A percentile compares a stretch with the other conserved stretches of the same genome.
These are phyloP conservation scores for Bisporella sp. DNA, from an alignment of 2,329 filamentous ascomycete species.

Conservation along the genomic window DNA sequence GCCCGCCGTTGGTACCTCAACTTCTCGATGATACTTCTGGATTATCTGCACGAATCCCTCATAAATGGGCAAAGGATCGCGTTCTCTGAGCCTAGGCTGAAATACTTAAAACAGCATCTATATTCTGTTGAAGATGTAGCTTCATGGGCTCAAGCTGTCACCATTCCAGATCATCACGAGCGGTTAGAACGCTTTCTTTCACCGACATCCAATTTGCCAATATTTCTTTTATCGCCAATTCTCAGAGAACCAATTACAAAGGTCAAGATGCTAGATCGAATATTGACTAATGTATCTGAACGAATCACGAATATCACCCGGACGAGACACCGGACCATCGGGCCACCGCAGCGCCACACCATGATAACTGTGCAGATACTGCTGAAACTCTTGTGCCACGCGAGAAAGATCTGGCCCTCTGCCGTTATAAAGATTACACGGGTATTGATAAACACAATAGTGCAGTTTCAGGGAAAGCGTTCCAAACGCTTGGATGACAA, in stretches of 20 bases:
- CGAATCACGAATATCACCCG: no score
- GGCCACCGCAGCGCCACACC: no score
- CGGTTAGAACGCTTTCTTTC: constrained; percentile 19
- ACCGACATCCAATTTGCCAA: constrained; percentile 8
- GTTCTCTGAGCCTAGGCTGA: no score
- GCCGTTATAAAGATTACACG: constrained; percentile 19
- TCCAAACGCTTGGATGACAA: no score
- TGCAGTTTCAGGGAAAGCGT: no score
- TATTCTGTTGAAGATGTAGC: constrained; percentile 17
- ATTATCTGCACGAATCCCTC: no score
- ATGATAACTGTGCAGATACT: no score
- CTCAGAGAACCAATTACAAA: constrained; percentile 15
- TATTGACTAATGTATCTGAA: constrained; percentile 1
- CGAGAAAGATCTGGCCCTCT: constrained; percentile 21
- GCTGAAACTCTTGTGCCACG: constrained; percentile 18
- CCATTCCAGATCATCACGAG: constrained; percentile 11
- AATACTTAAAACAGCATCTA: background rate
- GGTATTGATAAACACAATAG: constrained; percentile 3
- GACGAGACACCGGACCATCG: no score
- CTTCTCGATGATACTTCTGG: no score
- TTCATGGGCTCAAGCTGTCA: constrained; percentile 23
- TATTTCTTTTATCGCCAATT: constrained; percentile 21
- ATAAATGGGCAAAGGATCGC: no score
- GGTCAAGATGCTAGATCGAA: constrained; percentile 11
- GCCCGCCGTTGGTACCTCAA: no score